These are phyloP conservation scores for Chimonanthus praecox DNA, from an alignment of 164 flowering plant species.

Conservation along the genomic window DNA sequence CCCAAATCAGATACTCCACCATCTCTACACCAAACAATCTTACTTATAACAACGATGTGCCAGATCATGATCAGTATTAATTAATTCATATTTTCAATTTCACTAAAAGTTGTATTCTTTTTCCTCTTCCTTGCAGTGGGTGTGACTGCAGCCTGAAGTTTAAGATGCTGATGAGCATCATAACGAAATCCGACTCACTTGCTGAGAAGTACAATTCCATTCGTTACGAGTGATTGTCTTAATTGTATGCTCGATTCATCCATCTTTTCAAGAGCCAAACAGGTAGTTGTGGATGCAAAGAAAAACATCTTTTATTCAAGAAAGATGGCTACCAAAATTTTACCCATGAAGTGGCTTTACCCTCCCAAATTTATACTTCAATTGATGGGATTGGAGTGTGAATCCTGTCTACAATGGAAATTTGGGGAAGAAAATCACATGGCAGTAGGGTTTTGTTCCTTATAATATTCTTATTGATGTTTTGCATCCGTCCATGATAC, in stretches of 20 bases:
- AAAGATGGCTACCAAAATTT: neutral
- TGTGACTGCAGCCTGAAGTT: constrained; percentile 87
- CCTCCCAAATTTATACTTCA: no score
- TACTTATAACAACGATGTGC: neutral
- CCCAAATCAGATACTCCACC: neutral
- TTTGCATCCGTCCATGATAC: no score
- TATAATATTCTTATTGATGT: neutral
- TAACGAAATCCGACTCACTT: constrained; percentile 47
- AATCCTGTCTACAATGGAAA: no score
- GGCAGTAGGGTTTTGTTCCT: neutral
- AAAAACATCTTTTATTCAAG: neutral
- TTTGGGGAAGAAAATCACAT: no score
- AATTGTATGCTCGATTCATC: neutral
- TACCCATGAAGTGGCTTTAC: neutral
- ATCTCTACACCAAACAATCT: neutral
- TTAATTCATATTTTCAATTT: neutral
- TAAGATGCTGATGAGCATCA: constrained; percentile 78
- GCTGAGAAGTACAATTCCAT: constrained; percentile 76
- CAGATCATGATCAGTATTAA: neutral
- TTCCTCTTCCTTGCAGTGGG: constrained; percentile 50
- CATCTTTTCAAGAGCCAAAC: neutral
- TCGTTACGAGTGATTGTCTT: constrained; percentile 55
- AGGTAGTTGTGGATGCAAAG: neutral
- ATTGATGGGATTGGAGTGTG: no score
- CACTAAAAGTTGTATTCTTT: neutral